Conservation (phyloP, 78 protist species). For the Diacronema lutheri region DNA sequence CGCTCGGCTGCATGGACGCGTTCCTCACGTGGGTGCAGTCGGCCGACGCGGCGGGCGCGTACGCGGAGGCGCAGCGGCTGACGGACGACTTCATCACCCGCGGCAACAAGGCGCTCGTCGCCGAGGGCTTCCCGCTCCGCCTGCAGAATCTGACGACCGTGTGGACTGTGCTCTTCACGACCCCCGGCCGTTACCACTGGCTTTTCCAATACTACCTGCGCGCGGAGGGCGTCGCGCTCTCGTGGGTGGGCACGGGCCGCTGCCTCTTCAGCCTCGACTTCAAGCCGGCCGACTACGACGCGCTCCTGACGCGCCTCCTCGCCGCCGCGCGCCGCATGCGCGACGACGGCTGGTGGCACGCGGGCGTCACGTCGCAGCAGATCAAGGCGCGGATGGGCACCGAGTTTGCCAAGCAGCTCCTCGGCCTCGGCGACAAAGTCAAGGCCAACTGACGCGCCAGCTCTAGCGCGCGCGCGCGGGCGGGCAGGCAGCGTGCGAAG, state of each 20-base stretch:
- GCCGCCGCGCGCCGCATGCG: too few species aligned
- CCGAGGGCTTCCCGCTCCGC: background rate
- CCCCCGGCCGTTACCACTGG: background rate
- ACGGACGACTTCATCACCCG: too few species aligned
- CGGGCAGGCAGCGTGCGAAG: too few species aligned
- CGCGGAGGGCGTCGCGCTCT: background rate
- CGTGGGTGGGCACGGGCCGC: conserved; percentile 17
- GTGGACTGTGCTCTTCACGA: background rate
- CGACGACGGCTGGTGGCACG: too few species aligned
- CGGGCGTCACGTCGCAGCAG: too few species aligned
- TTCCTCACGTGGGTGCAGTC: background rate
- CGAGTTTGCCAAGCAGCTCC: too few species aligned
- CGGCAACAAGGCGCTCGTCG: background rate
- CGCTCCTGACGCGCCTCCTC: background rate
- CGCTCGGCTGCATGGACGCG: background rate
- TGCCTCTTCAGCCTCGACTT: conserved; percentile 9
- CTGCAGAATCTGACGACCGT: background rate
- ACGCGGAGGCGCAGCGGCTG: background rate
- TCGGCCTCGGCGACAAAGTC: too few species aligned
- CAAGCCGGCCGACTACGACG: background rate
- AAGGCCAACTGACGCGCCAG: too few species aligned
- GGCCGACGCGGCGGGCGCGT: background rate
- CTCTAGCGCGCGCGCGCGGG: too few species aligned
- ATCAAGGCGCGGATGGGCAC: too few species aligned
- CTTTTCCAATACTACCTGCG: background rate